phyloP scores from a whole-genome alignment of 1,139 yeast species.

The Martiniozyma asiatica region DNA sequence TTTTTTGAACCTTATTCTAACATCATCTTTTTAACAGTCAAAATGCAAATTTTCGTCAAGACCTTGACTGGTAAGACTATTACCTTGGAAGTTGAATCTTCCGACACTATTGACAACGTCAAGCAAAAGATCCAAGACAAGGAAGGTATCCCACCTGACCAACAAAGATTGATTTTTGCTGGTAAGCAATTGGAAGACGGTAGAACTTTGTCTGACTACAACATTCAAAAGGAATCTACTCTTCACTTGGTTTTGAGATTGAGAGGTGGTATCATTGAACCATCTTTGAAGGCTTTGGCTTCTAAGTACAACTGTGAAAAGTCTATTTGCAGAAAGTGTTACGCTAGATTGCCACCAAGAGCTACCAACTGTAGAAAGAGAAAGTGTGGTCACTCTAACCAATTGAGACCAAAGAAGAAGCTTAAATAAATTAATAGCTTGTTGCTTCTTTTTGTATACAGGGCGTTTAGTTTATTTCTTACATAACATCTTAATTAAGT shows the following conservation, averaged over 20 bases:
- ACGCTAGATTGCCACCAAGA: conserved; percentile 99
- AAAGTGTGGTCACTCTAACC: conserved; percentile 99
- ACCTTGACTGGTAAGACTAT: conserved; percentile 84
- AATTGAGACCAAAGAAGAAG: conserved; percentile 99
- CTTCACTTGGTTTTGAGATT: conserved; percentile 79
- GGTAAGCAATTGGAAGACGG: conserved; percentile 94
- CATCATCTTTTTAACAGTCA: conserved; percentile 17
- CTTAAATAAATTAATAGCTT: conserved; percentile 57
- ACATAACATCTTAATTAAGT: background rate
- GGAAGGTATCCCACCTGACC: conserved; percentile 94
- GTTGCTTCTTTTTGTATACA: conserved; percentile 11
- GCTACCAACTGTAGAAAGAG: conserved; percentile 99
- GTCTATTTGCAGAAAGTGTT: conserved; percentile 98
- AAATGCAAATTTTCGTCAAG: conserved; percentile 73
- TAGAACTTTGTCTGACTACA: conserved; percentile 86
- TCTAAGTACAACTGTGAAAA: conserved; percentile 99
- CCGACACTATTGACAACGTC: conserved; percentile 90
- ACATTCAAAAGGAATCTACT: conserved; percentile 90
- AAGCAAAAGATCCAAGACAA: conserved; percentile 89
- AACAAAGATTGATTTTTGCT: conserved; percentile 85
- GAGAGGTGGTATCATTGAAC: conserved; percentile 98
- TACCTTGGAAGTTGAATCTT: conserved; percentile 89
- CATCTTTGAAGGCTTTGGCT: conserved; percentile 98
- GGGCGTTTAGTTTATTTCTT: conserved; percentile 13
- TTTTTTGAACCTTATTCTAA: conserved; percentile 1